phyloP scores from a whole-genome alignment of 495 filamentous ascomycete genomes.

The Neurospora sp. region DNA sequence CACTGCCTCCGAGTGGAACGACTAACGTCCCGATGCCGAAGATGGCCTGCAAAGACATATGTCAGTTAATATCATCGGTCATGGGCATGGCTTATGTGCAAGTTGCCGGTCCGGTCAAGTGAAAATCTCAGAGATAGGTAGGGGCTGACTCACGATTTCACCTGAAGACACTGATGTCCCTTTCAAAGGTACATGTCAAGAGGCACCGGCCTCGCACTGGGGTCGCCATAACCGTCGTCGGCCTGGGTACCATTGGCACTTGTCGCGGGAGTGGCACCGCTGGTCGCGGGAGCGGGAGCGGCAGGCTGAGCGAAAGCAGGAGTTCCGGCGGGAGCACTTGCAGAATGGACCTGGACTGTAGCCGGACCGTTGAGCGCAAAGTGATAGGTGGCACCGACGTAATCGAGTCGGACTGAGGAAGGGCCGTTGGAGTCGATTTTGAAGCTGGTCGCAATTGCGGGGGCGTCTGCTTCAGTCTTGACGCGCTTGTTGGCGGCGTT shows the following conservation, averaged over 20 bases:
- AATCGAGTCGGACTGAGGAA: too few species aligned
- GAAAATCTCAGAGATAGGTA: background rate
- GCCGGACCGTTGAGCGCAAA: background rate
- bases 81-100: background rate
- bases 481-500: background rate
- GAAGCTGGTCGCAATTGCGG: background rate
- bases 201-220: background rate
- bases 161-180: background rate
- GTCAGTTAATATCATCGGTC: background rate
- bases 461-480: background rate
- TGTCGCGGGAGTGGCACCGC: too few species aligned
- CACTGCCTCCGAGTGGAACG: background rate
- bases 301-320: background rate
- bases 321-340: background rate
- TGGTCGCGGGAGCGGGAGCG: background rate
- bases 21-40: background rate
- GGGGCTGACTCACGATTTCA: background rate
- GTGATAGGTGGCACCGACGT: too few species aligned
- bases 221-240: background rate
- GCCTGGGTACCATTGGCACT: background rate
- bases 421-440: background rate
- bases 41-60: background rate
- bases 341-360: background rate
- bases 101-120: too few species aligned
- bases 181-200: background rate